Base-by-base conservation (phyloP, 345 rosid species). In the Eucalyptus melliodora region DNA sequence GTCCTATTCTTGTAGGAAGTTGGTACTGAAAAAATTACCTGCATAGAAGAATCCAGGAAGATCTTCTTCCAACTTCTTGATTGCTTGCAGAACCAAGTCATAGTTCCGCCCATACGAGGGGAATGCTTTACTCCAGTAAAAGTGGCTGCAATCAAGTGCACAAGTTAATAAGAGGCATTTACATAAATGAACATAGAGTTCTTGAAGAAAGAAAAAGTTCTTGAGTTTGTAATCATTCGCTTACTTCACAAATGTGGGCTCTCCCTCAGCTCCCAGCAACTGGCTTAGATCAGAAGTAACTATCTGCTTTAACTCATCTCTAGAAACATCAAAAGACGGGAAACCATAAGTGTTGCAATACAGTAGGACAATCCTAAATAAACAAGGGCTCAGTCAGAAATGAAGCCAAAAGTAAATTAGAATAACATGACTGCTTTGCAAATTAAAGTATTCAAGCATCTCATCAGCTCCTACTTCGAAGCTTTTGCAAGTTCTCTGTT, bases 31-130 rank as follows among this genome's bases (percentile, higher is more conserved):
- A 83, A 50, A 6, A 26, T 77, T 93, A 96, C 99, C 99, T 90
- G 99, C 99, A 30, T 97, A 96, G 93, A 96, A 96, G 94, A 96
- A 95, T 77, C 99, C 99, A 13, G 99, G 99, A 88, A 97, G 98
- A 90, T 92, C 94, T 89, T 91, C 93, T 93, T 96, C 99, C 97
- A 96, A 93, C 93, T 94, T 94, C 60, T 92, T 95, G 86, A 96
- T 93, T 62, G 96, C 99, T 91, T 95, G 94, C 81, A 96, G 51
- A 44, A 95, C 97, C 13, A 93, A 92, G 87, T 88, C 95, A 90
- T 97, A 96, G 95, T 95, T 94, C 65, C 86, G 92, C 82, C 97
- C 98, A 26, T 97, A 97, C 86, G 95, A 88, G 5, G 99, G 99
- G 91, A 97, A 97, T 88, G 96, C 96, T 93, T 96, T 95, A 89